Evolutionary conservation across 768 basidiomycete genomes (phyloP), one percentile per base, ranked within the genome.

Genomic region (Hortiboletus flavorubellus): DNA sequence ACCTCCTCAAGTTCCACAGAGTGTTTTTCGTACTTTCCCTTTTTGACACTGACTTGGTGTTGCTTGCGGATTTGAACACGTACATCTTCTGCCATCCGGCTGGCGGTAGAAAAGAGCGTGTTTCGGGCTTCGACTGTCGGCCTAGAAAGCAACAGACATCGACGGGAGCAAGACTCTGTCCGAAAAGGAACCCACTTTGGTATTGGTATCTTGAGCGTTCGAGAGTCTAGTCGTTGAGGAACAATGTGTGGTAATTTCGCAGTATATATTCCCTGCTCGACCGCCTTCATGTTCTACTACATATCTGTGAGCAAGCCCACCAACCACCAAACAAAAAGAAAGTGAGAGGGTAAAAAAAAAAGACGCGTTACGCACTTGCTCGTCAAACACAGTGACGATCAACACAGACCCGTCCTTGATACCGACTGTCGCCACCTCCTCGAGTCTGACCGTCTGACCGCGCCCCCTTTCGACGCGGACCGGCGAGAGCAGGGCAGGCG

Each of bases 381-480:
- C 87, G 51, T 93, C 87, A 63, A 90, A 92, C 31, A 90, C 76
- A 4, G 88, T 90, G 11, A 93, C 76, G 26, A 93, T 59, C 53
- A 93, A 72, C 50, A 80, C 79, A 7, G 86, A 80, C 1, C 91
- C 91, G 49, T 93, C 89, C 57, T 85, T 76, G 38, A 93, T 83
- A 8, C 91, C 91, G 18, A 93, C 81, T 0, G 91, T 91, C 1
- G 91, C 86, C 26, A 93, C 66, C 50, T 91, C 86, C 40, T 91
- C 85, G 37, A 93, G 69, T 42, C 69, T 75, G 42, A 76, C 68
- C 4, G 70, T 51, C 30, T 73, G 70, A 3, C 73, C 72, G 33
- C 67, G 65, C 5, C 74, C 76, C 4, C 82, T 61, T 49, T 73
- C 74, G 31, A 93, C 83, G 18, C 81, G 78, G 7, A 93, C 87